Conservation (phyloP, 1,139 yeast species). For the Taiozyma sp. region DNA sequence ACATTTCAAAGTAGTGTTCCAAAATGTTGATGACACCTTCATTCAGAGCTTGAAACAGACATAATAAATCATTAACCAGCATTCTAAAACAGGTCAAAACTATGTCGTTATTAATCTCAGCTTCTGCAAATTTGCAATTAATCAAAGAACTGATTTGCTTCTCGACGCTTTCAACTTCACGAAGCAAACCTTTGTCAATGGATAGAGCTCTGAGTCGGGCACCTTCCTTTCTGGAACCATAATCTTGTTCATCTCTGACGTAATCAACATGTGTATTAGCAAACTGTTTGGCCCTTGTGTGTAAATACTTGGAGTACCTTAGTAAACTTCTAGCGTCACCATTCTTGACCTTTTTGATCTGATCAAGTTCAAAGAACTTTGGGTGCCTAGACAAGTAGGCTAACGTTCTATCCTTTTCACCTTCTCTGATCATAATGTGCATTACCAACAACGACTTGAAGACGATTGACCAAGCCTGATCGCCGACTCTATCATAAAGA, state of each 20-base stretch:
- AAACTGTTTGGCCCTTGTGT: conserved; percentile 65
- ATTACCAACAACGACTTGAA: conserved; percentile 80
- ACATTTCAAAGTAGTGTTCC: conserved; percentile 93
- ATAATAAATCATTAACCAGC: conserved; percentile 79
- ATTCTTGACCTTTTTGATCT: conserved; percentile 32
- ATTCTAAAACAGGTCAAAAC: conserved; percentile 80
- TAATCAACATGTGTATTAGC: conserved; percentile 65
- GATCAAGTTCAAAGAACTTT: conserved; percentile 50
- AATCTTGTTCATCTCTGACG: conserved; percentile 64
- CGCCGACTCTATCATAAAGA: conserved; percentile 57
- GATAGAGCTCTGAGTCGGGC: conserved; percentile 61
- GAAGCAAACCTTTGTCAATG: conserved; percentile 76
- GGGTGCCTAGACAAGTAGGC: conserved; percentile 56
- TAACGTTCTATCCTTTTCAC: conserved; percentile 69
- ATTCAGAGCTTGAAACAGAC: conserved; percentile 82
- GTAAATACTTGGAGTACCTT: conserved; percentile 70
- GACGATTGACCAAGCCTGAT: conserved; percentile 86
- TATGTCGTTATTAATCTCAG: conserved; percentile 71
- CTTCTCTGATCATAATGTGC: conserved; percentile 91
- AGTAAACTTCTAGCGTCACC: conserved; percentile 60
- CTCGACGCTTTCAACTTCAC: conserved; percentile 85
- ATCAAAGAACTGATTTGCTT: conserved; percentile 73
- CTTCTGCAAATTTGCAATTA: conserved; percentile 69
- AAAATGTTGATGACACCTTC: conserved; percentile 92
- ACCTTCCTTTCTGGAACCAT: conserved; percentile 38